Evolutionary conservation across 2,329 filamentous ascomycete genomes (phyloP), one percentile per base, ranked within the genome.

Genomic region (Alternaria sp.): DNA sequence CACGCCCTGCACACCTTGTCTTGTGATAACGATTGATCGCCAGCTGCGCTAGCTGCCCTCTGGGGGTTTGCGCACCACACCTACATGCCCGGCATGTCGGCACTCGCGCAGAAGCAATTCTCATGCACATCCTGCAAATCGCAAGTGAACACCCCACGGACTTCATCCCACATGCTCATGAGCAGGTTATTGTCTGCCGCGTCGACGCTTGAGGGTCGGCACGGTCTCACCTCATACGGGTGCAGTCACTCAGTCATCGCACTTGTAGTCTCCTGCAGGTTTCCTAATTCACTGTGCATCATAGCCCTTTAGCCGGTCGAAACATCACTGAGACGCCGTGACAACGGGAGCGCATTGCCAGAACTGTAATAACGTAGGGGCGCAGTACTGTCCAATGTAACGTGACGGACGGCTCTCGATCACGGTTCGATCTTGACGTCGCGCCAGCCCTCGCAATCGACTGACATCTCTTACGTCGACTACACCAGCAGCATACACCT

Each of bases 211-310:
- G 28, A 60, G 65, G 59, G 41, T 37, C 65, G 62, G 62, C 51
- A 58, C 65, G 53, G 55, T 60, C 65, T 65, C 53, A 63, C 65
- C 53, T 63, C 58, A 67, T 59, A 61, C 56, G 56, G 62, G 30
- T 28, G 20, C 25, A 20, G 11, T 20, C 14, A 23, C 9, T 37
- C 18, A 12, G 28, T 15, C 50, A 11, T 43, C 15, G 25, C 21
- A 49, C 43, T 23, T 12, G 37, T 56, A 37, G 58, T n/a, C 53
- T 41, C 20, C 25, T 46, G 41, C 12, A 8, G 12, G n/a, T 15
- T 30, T 15, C 8, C n/a, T 15, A 11, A 21, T 30, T 15, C n/a
- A 20, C 4, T 33, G 41, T 25, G 54, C 26, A 30, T 43, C 54
- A 10, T 18, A 25, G 20, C 23, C 54, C 54, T 56, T 46, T 56